Conservation (phyloP, 73 alveolate genomes). For the Blepharisma stoltei region DNA sequence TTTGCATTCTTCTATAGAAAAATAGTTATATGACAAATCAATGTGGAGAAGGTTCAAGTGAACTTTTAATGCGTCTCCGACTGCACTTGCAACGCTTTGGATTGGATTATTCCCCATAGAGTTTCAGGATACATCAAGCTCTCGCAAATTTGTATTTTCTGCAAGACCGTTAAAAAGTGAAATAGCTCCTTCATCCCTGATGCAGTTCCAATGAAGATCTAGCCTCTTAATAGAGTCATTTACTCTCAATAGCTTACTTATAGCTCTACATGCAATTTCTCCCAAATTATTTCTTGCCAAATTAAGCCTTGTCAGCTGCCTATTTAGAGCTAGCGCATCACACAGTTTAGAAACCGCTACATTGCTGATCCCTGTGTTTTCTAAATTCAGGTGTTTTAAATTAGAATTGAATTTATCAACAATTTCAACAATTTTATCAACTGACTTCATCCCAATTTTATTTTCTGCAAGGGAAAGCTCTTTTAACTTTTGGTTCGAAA, state of each 20-base stretch:
- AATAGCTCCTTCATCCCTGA: background rate
- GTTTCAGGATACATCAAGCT: background rate
- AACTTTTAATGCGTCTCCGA: background rate
- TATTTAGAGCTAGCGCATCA: background rate
- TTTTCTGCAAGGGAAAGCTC: background rate
- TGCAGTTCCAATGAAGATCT: background rate
- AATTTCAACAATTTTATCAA: background rate
- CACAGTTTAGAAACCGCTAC: background rate
- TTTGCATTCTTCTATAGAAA: constrained; percentile 54
- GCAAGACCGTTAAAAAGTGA: background rate
- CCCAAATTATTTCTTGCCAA: background rate
- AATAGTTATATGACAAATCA: constrained; percentile 72
- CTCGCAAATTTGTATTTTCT: background rate
- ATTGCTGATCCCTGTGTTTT: background rate
- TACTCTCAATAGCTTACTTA: background rate
- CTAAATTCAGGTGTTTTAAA: constrained; percentile 8
- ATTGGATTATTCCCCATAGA: background rate
- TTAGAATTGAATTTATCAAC: background rate
- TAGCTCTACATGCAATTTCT: background rate
- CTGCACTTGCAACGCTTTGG: background rate
- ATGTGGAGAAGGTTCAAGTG: constrained; percentile 42
- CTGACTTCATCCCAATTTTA: background rate
- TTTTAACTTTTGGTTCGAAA: background rate
- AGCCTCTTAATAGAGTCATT: background rate
- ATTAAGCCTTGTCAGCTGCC: background rate